Base-by-base conservation (phyloP, 371 early-diverging fungal genomes). In the Rhizopus microsporus region DNA sequence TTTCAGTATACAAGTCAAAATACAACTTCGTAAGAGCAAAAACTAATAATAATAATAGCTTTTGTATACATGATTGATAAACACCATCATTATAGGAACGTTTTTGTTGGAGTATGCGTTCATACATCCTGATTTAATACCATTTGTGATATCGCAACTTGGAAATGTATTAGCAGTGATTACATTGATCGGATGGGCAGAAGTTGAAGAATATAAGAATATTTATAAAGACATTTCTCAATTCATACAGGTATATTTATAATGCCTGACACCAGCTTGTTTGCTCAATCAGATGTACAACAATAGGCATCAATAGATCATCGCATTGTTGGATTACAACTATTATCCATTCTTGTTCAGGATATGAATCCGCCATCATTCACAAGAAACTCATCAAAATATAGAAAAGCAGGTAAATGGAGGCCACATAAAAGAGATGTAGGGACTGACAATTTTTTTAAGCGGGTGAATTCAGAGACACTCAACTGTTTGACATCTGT, bases 391-490 rank as follows among this genome's bases (percentile, higher is more conserved):
- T 72, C 86, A 33, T 75, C 88, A 1, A 75, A 79, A 60, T 87
- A 89, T 68, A 74, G 91, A 57, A 88, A 90, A 69, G 78, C 84
- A 47, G 84, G 86, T 83, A 66, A 29, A 32, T 29, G 0, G n/a
- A 42, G 13, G 32, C 6, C 33, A 51, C 8, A 31, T n/a, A 48
- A 17, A 15, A 15, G 12, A 31, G 31, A 23, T 23, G 23, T 23
- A 23, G 23, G 23, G 29, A 29, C 5, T 29, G 2, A 31, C 10
- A 15, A 12, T 3, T 5, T 57, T 38, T 57, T 16, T 35, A 64
- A 76, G 93, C 92, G 12, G 86, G 91, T 31, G 86, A 86, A 34
- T 95, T 94, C 68, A 81, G 93, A 43, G 94, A 94, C 71, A 73
- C 77, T 13, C 90, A 93, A 60, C 62, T 95, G 7, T 74, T 88